These are phyloP conservation scores for Ambrosia trifida DNA, from an alignment of 129 eudicot genomes.

Conservation along the genomic window DNA sequence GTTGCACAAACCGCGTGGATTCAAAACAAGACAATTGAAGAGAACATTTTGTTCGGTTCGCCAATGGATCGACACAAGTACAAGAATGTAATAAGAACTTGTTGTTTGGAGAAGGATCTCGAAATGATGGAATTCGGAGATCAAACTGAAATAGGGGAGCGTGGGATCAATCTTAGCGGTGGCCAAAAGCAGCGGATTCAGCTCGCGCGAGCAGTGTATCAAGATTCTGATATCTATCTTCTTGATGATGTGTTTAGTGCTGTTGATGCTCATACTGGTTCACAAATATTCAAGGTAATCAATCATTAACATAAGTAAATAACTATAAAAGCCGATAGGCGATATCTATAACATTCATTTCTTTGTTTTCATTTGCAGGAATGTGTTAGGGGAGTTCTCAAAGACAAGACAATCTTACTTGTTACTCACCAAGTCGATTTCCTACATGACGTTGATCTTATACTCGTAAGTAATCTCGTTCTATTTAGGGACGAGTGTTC, in stretches of 20 bases:
- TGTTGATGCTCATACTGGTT: conserved; percentile 88
- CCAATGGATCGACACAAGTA: conserved; percentile 48
- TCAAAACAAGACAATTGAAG: conserved; percentile 59
- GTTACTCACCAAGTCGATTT: conserved; percentile 97
- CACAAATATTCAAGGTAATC: conserved; percentile 66
- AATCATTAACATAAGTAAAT: background rate
- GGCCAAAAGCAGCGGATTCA: conserved; percentile 93
- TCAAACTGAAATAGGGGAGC: conserved; percentile 85
- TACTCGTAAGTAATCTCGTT: conserved; percentile 48
- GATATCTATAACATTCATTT: background rate
- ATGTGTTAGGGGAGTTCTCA: conserved; percentile 73
- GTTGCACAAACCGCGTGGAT: conserved; percentile 82
- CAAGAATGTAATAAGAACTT: conserved; percentile 44
- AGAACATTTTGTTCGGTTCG: conserved; percentile 65
- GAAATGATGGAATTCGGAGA: conserved; percentile 71
- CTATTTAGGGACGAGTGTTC: background rate
- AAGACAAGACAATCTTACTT: conserved; percentile 72
- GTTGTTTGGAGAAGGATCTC: conserved; percentile 59
- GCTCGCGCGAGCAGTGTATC: conserved; percentile 84
- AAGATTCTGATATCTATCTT: conserved; percentile 74
- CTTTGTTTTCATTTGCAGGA: conserved; percentile 46
- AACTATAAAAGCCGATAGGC: too few relatives aligned
- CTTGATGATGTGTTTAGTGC: conserved; percentile 87
- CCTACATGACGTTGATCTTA: conserved; percentile 72
- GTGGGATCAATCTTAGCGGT: conserved; percentile 89